Evolutionary conservation across 768 basidiomycete genomes (phyloP).

Genomic region (Phlegmacium glaucopus): DNA sequence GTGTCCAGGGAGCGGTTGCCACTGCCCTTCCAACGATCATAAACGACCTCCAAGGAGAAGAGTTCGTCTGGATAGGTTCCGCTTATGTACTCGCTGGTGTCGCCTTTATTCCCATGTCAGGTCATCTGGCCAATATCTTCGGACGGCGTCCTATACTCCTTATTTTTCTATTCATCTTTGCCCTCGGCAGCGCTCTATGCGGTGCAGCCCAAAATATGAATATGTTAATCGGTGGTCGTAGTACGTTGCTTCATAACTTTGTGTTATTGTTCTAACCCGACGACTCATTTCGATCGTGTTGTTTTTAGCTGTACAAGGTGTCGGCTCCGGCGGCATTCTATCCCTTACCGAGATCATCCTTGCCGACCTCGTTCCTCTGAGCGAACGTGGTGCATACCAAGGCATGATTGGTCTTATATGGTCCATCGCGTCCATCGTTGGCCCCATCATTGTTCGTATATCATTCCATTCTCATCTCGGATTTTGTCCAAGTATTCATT

Average conservation of each 20-base stretch:
- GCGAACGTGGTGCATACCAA: constrained; percentile 39
- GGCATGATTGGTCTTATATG: constrained; percentile 30
- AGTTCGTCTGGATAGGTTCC: constrained; percentile 41
- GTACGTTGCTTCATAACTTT: no score
- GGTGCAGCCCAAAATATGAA: constrained; percentile 39
- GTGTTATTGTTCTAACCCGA: no score
- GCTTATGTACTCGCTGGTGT: constrained; percentile 40
- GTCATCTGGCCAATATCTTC: constrained; percentile 28
- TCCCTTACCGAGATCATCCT: constrained; percentile 37
- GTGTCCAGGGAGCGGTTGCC: no score
- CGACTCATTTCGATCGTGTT: neutral
- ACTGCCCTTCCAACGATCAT: constrained; percentile 25
- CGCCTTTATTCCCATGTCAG: constrained; percentile 36
- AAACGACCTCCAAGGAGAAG: constrained; percentile 29
- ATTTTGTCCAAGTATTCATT: no score
- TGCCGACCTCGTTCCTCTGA: constrained; percentile 41
- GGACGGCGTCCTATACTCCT: constrained; percentile 36
- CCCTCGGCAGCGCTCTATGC: constrained; percentile 40
- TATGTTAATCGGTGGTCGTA: constrained; percentile 40
- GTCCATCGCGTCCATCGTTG: constrained; percentile 23
- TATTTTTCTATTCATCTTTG: constrained; percentile 31
- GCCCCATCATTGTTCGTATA: constrained; percentile 25
- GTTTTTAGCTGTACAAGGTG: constrained; percentile 33
- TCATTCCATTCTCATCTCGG: no score
- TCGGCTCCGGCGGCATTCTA: constrained; percentile 35